phyloP scores from a whole-genome alignment of 2,329 filamentous ascomycete species.

The Colletotrichum falcatum region DNA sequence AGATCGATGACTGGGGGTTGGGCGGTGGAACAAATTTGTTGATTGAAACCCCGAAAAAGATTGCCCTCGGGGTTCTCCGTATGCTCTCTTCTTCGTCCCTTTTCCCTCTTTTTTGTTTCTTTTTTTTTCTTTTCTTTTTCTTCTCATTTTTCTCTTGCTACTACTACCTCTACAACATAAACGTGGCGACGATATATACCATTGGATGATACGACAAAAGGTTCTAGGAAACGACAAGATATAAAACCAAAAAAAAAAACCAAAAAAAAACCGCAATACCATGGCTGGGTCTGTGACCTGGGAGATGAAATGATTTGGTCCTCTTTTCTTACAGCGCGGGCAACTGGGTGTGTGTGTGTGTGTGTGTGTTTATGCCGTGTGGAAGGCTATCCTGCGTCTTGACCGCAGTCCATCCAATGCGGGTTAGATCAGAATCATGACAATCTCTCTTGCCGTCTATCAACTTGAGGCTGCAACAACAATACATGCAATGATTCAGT shows the following conservation, averaged over 20 bases:
- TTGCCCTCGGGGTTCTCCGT: no score
- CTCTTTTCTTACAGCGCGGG: neutral
- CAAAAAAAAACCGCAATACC: neutral
- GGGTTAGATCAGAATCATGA: neutral
- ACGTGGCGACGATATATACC: neutral
- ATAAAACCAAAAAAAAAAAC: neutral
- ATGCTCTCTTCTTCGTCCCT: no score
- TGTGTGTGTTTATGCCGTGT: neutral
- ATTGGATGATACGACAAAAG: neutral
- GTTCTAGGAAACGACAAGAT: neutral
- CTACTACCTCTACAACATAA: neutral
- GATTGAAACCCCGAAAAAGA: no score
- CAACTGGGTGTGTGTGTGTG: neutral
- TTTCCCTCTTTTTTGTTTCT: no score
- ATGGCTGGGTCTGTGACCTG: slow-evolving; percentile 3
- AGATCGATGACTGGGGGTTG: no score
- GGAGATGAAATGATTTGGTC: neutral
- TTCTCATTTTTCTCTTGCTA: neutral
- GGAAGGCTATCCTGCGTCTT: neutral
- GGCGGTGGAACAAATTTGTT: no score
- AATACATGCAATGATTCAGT: no score
- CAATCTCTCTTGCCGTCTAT: no score
- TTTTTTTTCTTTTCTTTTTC: neutral
- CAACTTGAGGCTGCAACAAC: neutral
- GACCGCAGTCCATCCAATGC: neutral